Conservation (phyloP, 208 protist species). For the Entamoeba dispar region DNA sequence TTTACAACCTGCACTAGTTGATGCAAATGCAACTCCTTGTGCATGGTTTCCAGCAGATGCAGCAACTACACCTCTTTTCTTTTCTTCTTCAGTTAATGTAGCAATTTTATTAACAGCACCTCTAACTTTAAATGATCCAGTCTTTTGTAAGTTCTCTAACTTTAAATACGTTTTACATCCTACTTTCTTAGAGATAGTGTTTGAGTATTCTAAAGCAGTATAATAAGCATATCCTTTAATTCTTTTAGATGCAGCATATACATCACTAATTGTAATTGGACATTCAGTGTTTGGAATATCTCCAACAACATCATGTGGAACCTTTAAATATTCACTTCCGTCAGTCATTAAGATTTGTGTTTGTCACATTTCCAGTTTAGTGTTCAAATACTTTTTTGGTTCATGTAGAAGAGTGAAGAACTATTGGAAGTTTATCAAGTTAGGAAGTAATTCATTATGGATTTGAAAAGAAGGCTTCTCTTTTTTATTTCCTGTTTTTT, state of each 20-base stretch:
- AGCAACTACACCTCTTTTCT: background rate
- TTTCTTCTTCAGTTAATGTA: background rate
- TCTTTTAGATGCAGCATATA: background rate
- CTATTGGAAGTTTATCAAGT: too few relatives aligned
- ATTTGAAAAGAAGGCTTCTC: too few relatives aligned
- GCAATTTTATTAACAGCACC: background rate
- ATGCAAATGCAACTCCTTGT: background rate
- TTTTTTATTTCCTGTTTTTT: too few relatives aligned
- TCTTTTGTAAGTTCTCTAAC: slow-evolving; percentile 7
- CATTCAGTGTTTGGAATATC: background rate
- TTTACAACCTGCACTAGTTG: background rate
- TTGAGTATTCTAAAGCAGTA: background rate
- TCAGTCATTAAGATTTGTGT: too few relatives aligned
- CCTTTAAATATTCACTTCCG: background rate
- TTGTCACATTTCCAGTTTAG: too few relatives aligned
- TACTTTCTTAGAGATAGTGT: background rate
- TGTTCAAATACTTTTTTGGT: too few relatives aligned
- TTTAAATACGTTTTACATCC: background rate
- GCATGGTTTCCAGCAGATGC: slow-evolving; percentile 14
- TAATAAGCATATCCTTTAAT: background rate
- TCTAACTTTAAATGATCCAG: slow-evolving; percentile 13
- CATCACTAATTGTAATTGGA: background rate
- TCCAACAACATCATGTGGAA: background rate
- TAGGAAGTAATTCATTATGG: too few relatives aligned
- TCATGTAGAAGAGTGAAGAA: too few relatives aligned